These are phyloP conservation scores for Agroathelia rolfsii DNA, from an alignment of 1,284 basidiomycete species.

Conservation along the genomic window DNA sequence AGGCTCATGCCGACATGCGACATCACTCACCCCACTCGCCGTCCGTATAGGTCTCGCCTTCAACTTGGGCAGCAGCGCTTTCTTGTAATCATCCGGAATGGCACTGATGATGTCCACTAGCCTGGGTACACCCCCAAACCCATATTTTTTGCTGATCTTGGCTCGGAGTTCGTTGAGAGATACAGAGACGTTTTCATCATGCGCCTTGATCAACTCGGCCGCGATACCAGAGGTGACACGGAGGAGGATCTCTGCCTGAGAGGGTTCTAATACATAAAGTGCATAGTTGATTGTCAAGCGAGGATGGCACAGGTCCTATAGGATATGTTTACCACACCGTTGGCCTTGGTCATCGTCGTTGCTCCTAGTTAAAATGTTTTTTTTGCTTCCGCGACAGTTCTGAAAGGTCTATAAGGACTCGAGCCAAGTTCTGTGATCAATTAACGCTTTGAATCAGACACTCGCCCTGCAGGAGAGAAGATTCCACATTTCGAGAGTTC, in stretches of 20 bases:
- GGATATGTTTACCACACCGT: not conserved
- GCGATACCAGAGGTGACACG: constrained; percentile 94
- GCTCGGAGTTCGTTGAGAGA: constrained; percentile 86
- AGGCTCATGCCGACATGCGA: constrained; percentile 4
- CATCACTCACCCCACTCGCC: constrained; percentile 79
- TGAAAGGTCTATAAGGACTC: too few species aligned
- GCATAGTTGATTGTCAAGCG: not conserved
- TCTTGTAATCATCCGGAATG: constrained; percentile 96
- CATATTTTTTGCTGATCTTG: constrained; percentile 85
- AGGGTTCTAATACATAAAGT: constrained; percentile 50
- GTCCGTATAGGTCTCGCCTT: constrained; percentile 93
- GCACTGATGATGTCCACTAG: constrained; percentile 98
- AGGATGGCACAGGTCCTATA: not conserved
- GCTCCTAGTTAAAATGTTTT: too few species aligned
- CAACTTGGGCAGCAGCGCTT: constrained; percentile 81
- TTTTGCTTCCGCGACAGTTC: too few species aligned
- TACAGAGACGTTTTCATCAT: constrained; percentile 67
- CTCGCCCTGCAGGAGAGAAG: too few species aligned
- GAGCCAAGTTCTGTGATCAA: too few species aligned
- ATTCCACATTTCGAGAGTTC: too few species aligned
- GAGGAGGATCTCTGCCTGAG: constrained; percentile 85
- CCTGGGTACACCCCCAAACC: constrained; percentile 79
- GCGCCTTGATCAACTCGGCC: constrained; percentile 84
- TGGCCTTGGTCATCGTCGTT: not conserved
- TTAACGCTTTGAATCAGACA: too few species aligned